Evolutionary conservation across 768 basidiomycete genomes (phyloP).

Genomic region (Boletus rubroflammeus): DNA sequence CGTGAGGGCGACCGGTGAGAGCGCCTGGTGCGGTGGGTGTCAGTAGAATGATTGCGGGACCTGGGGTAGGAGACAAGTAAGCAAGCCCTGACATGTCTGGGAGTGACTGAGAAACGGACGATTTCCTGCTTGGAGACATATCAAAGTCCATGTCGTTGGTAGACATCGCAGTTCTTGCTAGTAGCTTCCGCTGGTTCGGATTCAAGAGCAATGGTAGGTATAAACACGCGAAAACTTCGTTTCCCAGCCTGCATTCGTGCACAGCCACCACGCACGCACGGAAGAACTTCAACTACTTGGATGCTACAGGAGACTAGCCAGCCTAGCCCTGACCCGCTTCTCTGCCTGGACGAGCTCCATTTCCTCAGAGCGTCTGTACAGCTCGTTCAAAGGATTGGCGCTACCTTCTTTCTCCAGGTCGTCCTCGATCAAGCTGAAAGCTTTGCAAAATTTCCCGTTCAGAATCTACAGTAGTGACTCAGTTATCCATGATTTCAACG

Average conservation of each 20-base stretch:
- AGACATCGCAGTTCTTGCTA: conserved; percentile 35
- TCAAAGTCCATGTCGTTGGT: conserved; percentile 62
- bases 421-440: conserved; percentile 53
- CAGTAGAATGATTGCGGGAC: conserved; percentile 72
- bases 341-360: conserved; percentile 57
- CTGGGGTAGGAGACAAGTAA: conserved; percentile 30
- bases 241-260: conserved; percentile 11
- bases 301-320: conserved; percentile 39
- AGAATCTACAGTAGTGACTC: conserved; percentile 39
- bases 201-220: conserved; percentile 5
- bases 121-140: conserved; percentile 54
- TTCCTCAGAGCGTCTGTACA: conserved; percentile 49
- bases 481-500: not conserved
- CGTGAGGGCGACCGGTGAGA: conserved; percentile 72
- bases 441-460: conserved; percentile 54
- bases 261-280: conserved; percentile 19
- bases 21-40: conserved; percentile 67
- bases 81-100: not conserved
- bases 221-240: conserved; percentile 38
- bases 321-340: conserved; percentile 50
- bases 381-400: conserved; percentile 51
- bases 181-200: conserved; percentile 9
- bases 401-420: conserved; percentile 54
- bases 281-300: not conserved
- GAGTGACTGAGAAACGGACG: conserved; percentile 41